phyloP scores from a whole-genome alignment of 192 early-diverging fungal species.

The Linnemannia elongata region DNA sequence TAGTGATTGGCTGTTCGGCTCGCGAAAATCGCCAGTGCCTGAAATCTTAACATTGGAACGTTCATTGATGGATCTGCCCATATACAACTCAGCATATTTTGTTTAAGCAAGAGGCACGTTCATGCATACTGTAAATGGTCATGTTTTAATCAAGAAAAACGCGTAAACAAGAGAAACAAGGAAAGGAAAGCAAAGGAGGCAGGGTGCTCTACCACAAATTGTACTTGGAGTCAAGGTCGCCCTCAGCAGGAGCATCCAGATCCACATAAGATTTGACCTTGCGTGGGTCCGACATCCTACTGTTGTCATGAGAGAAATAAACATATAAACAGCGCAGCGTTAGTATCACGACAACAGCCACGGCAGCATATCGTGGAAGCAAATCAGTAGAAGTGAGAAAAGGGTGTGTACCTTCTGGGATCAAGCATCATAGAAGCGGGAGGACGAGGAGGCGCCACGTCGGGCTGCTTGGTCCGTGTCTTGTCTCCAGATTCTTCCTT shows the following conservation, averaged over 20 bases:
- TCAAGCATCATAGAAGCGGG: slow-evolving; percentile 46
- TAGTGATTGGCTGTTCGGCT: no score
- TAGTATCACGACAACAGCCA: background rate
- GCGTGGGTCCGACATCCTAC: slow-evolving; percentile 74
- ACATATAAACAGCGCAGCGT: no score
- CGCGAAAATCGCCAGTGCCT: no score
- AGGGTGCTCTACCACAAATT: slow-evolving; percentile 40
- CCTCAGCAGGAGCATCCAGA: slow-evolving; percentile 88
- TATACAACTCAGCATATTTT: no score
- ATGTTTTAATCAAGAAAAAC: slow-evolving; percentile 4
- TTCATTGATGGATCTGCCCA: no score
- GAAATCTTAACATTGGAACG: no score
- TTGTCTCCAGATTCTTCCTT: slow-evolving; percentile 40
- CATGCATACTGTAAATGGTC: background rate
- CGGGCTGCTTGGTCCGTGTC: slow-evolving; percentile 11
- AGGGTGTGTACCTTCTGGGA: slow-evolving; percentile 46
- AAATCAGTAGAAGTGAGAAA: background rate
- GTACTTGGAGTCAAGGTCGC: slow-evolving; percentile 74
- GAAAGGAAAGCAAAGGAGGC: background rate
- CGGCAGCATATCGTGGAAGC: background rate
- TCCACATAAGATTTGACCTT: slow-evolving; percentile 90
- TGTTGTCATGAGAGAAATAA: background rate
- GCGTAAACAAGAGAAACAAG: background rate
- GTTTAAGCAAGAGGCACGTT: no score
- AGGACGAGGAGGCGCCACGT: slow-evolving; percentile 25